These are phyloP conservation scores for Colletotrichum liriopes DNA, from an alignment of 2,329 filamentous ascomycete genomes.

Conservation along the genomic window DNA sequence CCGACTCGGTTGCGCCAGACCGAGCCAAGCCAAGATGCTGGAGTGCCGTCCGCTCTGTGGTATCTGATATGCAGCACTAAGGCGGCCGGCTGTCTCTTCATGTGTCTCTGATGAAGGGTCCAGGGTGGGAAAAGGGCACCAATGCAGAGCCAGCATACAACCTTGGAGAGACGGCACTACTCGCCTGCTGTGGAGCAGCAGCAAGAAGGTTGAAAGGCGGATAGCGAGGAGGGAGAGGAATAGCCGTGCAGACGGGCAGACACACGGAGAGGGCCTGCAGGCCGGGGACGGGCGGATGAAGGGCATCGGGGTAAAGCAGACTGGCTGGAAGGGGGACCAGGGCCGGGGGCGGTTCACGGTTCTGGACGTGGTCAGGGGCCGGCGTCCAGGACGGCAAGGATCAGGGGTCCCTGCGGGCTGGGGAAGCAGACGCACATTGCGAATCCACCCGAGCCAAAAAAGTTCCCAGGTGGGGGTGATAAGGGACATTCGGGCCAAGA, in stretches of 20 bases:
- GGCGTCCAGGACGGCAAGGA: neutral
- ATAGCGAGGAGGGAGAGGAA: neutral
- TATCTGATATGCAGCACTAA: constrained; percentile 21
- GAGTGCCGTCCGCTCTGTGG: neutral
- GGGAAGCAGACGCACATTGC: constrained; percentile 19
- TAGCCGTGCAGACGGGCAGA: constrained; percentile 3
- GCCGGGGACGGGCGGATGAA: constrained; percentile 22
- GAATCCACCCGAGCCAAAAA: constrained; percentile 39
- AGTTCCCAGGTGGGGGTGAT: constrained; percentile 42
- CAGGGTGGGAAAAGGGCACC: constrained; percentile 5
- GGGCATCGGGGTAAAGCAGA: constrained; percentile 29
- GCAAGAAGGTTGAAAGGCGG: neutral
- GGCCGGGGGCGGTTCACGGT: neutral
- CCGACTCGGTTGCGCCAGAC: constrained; percentile 31
- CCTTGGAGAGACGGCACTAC: neutral
- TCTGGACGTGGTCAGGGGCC: neutral
- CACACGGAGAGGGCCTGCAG: neutral
- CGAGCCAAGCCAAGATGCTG: constrained; percentile 20
- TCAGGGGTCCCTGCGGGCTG: constrained; percentile 20
- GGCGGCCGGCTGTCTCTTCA: too few species aligned
- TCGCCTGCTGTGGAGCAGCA: neutral
- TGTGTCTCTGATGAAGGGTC: neutral
- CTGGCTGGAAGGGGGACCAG: constrained; percentile 7
- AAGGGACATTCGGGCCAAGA: constrained; percentile 25
- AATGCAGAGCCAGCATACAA: neutral